Base-by-base conservation (phyloP, 2,329 filamentous ascomycete genomes). In the Aureobasidium sp. region DNA sequence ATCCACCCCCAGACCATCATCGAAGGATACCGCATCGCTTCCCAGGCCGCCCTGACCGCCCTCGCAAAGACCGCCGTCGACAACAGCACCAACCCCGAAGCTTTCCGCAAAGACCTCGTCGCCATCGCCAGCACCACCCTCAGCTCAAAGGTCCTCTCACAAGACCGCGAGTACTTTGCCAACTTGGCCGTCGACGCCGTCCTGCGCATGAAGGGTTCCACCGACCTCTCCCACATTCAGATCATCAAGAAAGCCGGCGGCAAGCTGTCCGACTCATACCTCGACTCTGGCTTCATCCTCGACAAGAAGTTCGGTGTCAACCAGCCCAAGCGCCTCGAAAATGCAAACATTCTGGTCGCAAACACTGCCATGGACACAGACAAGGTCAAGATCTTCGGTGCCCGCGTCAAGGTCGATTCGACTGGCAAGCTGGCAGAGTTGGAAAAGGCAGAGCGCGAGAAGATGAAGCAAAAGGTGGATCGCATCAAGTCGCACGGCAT, bases 341-440 rank as follows among this genome's bases (percentile, higher is more conserved):
- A 99, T 75, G 94, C 93, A 68, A 99, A 97, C 81, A 99, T 99
- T 67, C 79, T 99, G 62, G 90, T 99, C 25, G 94, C 94, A 66
- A 99, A 99, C 79, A 99, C 94, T 53, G 89, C 92, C 14, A 99
- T 99, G 94, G 94, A 99, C 77, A 99, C 94, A 39, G 94, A 99
- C 79, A 99, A 99, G 83, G 90, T 99, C 80, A 99, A 99, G 84
- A 97, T 99, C 71, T 99, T 99, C 71, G 94, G 94, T 66, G 94
- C 94, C 17, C 86, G 93, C 64, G 91, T 99, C 71, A 97, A 97
- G 84, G 94, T 99, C 64, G 89, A 90, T 68, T 93, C 91, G 36
- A 99, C 94, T 3, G 91, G 91, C 75, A 97, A 97, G 82, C 84
- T 99, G 55, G 94, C 94, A n/a, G 94, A 99, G 71, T 82, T 99